phyloP scores from a whole-genome alignment of 2,329 filamentous ascomycete genomes.

The Fusarium veterinarium region DNA sequence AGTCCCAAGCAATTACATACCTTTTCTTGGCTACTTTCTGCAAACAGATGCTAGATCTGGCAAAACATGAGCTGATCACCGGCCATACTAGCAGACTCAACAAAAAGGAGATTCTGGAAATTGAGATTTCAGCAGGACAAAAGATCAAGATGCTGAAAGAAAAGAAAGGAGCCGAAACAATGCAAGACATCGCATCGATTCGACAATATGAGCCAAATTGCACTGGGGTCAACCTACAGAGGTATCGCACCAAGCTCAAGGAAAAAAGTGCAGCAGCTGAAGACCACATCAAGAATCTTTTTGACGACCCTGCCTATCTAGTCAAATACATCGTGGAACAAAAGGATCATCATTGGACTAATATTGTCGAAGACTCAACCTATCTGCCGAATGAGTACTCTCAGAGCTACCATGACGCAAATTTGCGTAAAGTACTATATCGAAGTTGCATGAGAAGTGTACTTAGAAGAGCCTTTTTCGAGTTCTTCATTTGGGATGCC shows the following conservation, averaged over 20 bases:
- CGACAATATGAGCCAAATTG: conserved; percentile 29
- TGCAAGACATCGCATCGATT: conserved; percentile 23
- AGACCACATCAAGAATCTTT: conserved; percentile 29
- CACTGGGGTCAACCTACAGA: neutral
- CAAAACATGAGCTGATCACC: neutral
- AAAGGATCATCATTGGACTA: conserved; percentile 40
- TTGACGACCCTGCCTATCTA: conserved; percentile 38
- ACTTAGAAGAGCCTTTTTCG: conserved; percentile 36
- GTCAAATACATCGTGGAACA: conserved; percentile 25
- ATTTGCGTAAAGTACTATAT: conserved; percentile 11
- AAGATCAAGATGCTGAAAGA: neutral
- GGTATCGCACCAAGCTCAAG: conserved; percentile 3
- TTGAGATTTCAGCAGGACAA: neutral
- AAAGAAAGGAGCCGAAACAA: neutral
- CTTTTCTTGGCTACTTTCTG: conserved; percentile 30
- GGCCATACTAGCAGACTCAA: neutral
- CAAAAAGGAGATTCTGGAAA: neutral
- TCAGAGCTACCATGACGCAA: conserved; percentile 6
- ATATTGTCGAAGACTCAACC: conserved; percentile 16
- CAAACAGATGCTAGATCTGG: conserved; percentile 4
- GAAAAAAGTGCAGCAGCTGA: conserved; percentile 19
- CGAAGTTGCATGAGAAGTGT: conserved; percentile 28
- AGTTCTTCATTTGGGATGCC: conserved; percentile 33
- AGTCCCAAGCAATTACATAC: conserved; percentile 33
- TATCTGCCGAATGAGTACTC: neutral